A percentile compares a stretch with the other conserved stretches of the same genome.
Evolutionary conservation across 2,329 filamentous ascomycete species (phyloP).

Genomic region (Penicillium sp.): DNA sequence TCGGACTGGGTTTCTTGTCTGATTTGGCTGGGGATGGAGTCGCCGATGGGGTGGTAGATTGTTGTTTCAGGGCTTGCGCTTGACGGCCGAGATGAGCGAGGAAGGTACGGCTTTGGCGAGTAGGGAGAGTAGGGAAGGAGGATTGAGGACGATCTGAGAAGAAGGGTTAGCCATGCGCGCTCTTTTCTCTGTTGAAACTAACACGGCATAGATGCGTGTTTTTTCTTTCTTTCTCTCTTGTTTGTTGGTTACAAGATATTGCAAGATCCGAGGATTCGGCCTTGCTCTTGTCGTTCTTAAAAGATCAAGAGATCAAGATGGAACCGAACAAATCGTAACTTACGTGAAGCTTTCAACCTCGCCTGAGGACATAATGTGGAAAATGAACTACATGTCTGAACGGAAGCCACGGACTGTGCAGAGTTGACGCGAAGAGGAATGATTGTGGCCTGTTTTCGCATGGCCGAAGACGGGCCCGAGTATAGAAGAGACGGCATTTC

Average conservation of each 20-base stretch:
- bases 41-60: conserved; percentile 34
- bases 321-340: conserved; percentile 17
- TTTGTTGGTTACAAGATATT: conserved; percentile 2
- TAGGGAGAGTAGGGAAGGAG: conserved; percentile 20
- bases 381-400: conserved; percentile 32
- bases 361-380: conserved; percentile 31
- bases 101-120: conserved; percentile 39
- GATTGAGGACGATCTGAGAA: conserved; percentile 26
- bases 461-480: conserved; percentile 33
- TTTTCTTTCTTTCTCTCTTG: not conserved
- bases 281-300: not conserved
- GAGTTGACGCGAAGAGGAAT: conserved; percentile 30
- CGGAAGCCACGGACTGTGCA: conserved; percentile 30
- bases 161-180: conserved; percentile 12
- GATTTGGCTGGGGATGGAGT: conserved; percentile 18
- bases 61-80: conserved; percentile 37
- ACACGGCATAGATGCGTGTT: not conserved
- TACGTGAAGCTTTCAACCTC: conserved; percentile 33
- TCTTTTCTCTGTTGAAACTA: not conserved
- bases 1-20: conserved; percentile 15
- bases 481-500: conserved; percentile 35
- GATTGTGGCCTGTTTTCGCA: conserved; percentile 37
- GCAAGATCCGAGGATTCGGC: not conserved
- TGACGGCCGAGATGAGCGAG: conserved; percentile 39
- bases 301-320: not conserved